A percentile compares a stretch with the other conserved stretches of the same genome.
These are phyloP conservation scores for Alternaria triticina DNA, from an alignment of 2,329 filamentous ascomycete genomes.

Conservation along the genomic window DNA sequence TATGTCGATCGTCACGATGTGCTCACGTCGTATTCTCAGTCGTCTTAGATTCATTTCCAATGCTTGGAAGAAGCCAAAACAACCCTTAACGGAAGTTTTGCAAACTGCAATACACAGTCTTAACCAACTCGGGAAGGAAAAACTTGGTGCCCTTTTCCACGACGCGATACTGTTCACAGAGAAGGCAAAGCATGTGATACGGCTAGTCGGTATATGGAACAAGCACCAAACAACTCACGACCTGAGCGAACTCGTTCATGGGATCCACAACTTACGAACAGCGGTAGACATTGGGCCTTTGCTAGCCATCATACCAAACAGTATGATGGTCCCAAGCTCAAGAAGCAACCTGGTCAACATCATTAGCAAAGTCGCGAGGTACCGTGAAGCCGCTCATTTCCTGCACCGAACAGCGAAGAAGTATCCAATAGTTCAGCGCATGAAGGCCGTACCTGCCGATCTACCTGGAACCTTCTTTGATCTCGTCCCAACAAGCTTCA, in stretches of 20 bases:
- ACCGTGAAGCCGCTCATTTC: conserved; percentile 23
- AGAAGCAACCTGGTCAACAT: conserved; percentile 19
- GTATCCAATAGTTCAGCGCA: conserved; percentile 1
- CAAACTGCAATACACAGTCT: background rate
- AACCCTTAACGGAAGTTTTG: background rate
- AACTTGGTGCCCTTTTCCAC: too few species aligned
- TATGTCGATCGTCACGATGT: conserved; percentile 17
- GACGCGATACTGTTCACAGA: conserved; percentile 4
- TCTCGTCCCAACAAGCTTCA: conserved; percentile 5
- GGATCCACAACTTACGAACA: conserved; percentile 7
- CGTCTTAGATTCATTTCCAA: conserved; percentile 13
- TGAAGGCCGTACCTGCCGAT: conserved; percentile 8
- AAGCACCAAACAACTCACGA: conserved; percentile 13
- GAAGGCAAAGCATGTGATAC: conserved; percentile 18
- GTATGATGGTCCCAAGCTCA: conserved; percentile 16
- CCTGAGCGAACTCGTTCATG: conserved; percentile 15
- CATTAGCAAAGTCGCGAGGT: conserved; percentile 21
- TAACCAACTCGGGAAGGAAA: background rate
- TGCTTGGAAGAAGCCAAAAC: background rate
- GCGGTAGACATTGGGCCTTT: conserved; percentile 9
- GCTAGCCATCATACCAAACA: conserved; percentile 16
- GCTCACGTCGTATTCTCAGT: conserved; percentile 14
- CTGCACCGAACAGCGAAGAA: conserved; percentile 17
- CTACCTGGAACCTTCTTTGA: background rate
- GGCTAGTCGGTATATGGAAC: conserved; percentile 14